Evolutionary conservation across 306 rosid species (phyloP).

Genomic region (Rubus parviflorus): DNA sequence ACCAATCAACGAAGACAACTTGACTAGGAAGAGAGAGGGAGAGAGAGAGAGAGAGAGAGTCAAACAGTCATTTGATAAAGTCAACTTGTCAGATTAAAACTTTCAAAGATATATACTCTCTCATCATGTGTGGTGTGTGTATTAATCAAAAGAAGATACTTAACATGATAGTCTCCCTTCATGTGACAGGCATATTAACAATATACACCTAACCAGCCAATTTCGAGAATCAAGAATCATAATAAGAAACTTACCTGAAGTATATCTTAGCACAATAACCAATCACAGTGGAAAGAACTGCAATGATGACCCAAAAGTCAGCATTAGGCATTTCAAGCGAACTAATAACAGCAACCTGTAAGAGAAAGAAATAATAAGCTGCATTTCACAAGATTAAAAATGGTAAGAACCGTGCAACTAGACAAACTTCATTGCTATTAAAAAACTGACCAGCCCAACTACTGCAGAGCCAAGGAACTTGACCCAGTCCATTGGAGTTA

Average conservation of each 20-base stretch:
- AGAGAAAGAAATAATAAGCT: slow-evolving; percentile 23
- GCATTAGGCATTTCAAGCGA: slow-evolving; percentile 89
- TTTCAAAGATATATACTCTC: neutral
- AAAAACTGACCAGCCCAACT: slow-evolving; percentile 83
- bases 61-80: neutral
- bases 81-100: neutral
- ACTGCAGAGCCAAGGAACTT: slow-evolving; percentile 86
- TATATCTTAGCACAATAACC: slow-evolving; percentile 96
- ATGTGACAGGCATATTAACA: neutral
- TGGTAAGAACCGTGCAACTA: neutral
- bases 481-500: slow-evolving; percentile 99
- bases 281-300: slow-evolving; percentile 77
- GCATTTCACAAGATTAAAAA: slow-evolving; percentile 25
- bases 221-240: neutral
- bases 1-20: neutral
- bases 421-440: slow-evolving; percentile 18
- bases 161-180: neutral
- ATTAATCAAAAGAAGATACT: neutral
- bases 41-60: no score
- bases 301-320: slow-evolving; percentile 81
- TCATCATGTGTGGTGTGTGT: neutral
- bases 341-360: slow-evolving; percentile 83
- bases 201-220: neutral
- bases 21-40: no score
- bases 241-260: slow-evolving; percentile 70